Evolutionary conservation across 73 alveolate species (phyloP), one percentile per base, ranked within the genome.

Genomic region (Symbiodinium pilosum): DNA sequence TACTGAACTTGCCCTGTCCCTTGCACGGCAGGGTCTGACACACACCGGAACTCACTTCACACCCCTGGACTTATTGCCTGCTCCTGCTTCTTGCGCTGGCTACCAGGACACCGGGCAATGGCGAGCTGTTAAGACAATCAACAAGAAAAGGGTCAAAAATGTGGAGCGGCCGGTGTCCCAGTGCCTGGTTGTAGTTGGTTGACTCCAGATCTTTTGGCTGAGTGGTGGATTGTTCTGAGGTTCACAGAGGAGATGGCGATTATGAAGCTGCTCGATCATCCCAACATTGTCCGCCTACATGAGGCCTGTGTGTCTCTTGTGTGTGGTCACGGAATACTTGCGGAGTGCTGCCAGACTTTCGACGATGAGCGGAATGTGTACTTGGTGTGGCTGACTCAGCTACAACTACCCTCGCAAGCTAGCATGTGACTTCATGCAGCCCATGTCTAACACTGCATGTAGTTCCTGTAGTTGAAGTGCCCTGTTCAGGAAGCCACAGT

Each of bases 111-210:
- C 95, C 9, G 95, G 95, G 21, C 95, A 88, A 40, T 88, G 86
- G 95, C 20, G 95, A 41, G 95, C 95, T 6, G 95, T 88, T 69
- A 88, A 88, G 71, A 88, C 95, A 43, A 88, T 88, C 95, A 88
- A 88, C 95, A 88, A 88, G 69, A 88, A 88, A 84, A 59, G 71
- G n/a, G 95, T 88, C 87, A 88, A 88, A 71, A 64, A 88, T 32
- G 86, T 84, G 18, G 86, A 88, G 38, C 24, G 81, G 81, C 30
- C 39, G 32, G 3, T 64, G 12, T 64, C 34, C 30, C 41, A 7
- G 81, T 32, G 26, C 32, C 21, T 16, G 21, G 9, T 26, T 56
- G 5, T 32, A 8, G 3, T 32, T 5, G 34, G n/a, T 56, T 16
- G 73, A 3, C 73, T 56, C 21, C 73, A 32, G 34, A 56, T 56